Conservation (phyloP, 495 filamentous ascomycete species). For the Penicillium pulvis region DNA sequence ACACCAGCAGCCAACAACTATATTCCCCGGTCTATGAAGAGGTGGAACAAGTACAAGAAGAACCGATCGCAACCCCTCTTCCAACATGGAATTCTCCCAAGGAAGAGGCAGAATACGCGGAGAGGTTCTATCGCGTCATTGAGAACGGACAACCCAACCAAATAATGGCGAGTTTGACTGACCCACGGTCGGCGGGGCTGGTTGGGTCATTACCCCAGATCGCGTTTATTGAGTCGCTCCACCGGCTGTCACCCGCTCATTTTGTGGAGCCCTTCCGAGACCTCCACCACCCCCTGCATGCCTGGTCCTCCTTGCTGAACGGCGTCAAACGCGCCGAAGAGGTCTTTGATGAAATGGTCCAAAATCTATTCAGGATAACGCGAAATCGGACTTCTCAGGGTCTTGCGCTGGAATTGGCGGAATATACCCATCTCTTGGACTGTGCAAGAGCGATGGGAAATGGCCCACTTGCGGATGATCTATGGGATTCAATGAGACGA, state of each 20-base stretch:
- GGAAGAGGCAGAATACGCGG: slow-evolving; percentile 18
- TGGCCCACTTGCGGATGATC: slow-evolving; percentile 39
- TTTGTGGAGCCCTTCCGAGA: slow-evolving; percentile 52
- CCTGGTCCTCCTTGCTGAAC: slow-evolving; percentile 34
- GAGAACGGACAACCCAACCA: slow-evolving; percentile 41
- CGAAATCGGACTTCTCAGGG: slow-evolving; percentile 34
- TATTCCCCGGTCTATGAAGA: background rate
- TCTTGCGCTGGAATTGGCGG: slow-evolving; percentile 38
- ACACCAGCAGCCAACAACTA: background rate
- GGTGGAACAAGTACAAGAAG: slow-evolving; percentile 3
- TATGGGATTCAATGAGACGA: slow-evolving; percentile 54
- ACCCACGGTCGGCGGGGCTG: slow-evolving; percentile 34
- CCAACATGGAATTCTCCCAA: slow-evolving; percentile 11
- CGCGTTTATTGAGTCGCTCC: slow-evolving; percentile 40
- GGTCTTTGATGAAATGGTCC: slow-evolving; percentile 43
- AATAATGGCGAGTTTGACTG: slow-evolving; percentile 37
- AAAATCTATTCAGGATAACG: slow-evolving; percentile 39
- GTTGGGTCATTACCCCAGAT: slow-evolving; percentile 37
- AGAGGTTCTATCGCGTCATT: slow-evolving; percentile 32
- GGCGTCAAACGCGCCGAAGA: slow-evolving; percentile 28
- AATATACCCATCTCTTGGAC: slow-evolving; percentile 59
- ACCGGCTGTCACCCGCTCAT: slow-evolving; percentile 42
- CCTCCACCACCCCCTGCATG: slow-evolving; percentile 50
- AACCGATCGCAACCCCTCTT: background rate
- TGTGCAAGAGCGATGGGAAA: slow-evolving; percentile 55